Evolutionary conservation across 352 stramenopile species (phyloP).

Genomic region (Elongisporangium prolatum): DNA sequence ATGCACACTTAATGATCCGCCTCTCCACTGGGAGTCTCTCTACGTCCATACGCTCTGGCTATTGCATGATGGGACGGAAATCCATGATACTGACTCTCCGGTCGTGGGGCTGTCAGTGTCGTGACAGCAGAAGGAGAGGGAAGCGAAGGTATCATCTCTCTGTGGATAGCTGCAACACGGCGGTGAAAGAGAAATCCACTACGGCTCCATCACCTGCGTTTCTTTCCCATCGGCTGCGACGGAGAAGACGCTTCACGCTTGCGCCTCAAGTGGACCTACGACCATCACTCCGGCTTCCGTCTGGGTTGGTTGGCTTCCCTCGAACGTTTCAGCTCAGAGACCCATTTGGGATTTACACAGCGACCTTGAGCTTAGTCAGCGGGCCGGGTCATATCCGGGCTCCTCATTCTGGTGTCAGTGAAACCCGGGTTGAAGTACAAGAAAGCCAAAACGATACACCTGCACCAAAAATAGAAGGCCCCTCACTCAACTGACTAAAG

Average conservation of each 20-base stretch:
- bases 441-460: not conserved
- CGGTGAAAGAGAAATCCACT: not conserved
- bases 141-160: not conserved
- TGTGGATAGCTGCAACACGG: not conserved
- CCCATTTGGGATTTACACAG: not conserved
- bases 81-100: not conserved
- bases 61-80: not conserved
- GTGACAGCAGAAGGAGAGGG: not conserved
- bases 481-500: not conserved
- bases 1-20: not conserved
- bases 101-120: not conserved
- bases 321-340: not conserved
- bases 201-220: not conserved
- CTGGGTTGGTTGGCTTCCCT: not conserved
- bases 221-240: not conserved
- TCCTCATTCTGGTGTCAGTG: not conserved
- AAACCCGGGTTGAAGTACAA: conserved; percentile 1
- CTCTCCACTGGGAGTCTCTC: not conserved
- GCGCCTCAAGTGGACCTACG: not conserved
- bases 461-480: conserved; percentile 7
- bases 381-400: not conserved
- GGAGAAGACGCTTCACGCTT: not conserved
- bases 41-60: not conserved
- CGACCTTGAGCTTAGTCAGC: not conserved
- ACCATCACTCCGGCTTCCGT: not conserved